Conservation (phyloP, 768 basidiomycete species). For the Russula dissimulans region DNA sequence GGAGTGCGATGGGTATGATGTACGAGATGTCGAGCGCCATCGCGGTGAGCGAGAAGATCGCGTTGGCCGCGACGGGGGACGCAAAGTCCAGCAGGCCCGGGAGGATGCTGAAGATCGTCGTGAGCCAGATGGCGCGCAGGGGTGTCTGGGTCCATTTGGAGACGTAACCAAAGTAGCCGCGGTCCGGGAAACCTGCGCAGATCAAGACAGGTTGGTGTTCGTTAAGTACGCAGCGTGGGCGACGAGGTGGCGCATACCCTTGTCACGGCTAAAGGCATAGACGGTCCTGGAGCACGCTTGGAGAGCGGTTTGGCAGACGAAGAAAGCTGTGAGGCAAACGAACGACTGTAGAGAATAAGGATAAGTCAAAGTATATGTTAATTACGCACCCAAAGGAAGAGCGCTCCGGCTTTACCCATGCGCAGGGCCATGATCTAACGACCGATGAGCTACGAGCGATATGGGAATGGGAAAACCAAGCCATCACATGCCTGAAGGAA, state of each 20-base stretch:
- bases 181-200: constrained; percentile 56
- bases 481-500: constrained; percentile 46
- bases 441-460: neutral
- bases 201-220: neutral
- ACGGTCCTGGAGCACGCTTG: constrained; percentile 78
- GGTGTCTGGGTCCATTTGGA: constrained; percentile 60
- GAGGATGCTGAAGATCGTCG: constrained; percentile 55
- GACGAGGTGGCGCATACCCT: constrained; percentile 34
- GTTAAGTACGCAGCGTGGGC: neutral
- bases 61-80: constrained; percentile 65
- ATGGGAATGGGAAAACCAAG: too few relatives aligned
- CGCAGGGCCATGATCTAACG: constrained; percentile 61
- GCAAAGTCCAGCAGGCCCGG: constrained; percentile 72
- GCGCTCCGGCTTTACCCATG: constrained; percentile 66
- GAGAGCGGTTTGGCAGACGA: constrained; percentile 70
- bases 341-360: constrained; percentile 35
- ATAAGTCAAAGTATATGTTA: neutral
- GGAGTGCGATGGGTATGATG: constrained; percentile 71
- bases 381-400: constrained; percentile 61
- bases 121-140: constrained; percentile 66
- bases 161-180: constrained; percentile 66
- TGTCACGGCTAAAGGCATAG: constrained; percentile 78
- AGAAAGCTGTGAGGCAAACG: constrained; percentile 81
- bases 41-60: constrained; percentile 74
- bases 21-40: constrained; percentile 74